Evolutionary conservation across 805 yeast genomes (phyloP), one percentile per base, ranked within the genome.

Genomic region (Cyberlindnera nakhonratchasimensis): DNA sequence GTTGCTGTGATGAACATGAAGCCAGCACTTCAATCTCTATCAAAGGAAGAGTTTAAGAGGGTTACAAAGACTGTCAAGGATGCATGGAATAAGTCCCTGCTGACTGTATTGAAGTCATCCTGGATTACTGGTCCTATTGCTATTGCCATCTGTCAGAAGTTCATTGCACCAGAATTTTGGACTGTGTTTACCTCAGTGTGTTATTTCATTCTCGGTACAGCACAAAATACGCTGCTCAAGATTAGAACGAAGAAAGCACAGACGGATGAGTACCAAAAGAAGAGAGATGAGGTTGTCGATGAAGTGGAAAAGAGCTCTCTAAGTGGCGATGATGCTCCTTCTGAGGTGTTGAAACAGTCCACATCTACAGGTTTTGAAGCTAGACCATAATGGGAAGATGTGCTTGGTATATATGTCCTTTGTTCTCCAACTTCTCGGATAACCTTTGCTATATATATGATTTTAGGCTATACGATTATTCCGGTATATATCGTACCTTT

Each of bases 121-220:
- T 70, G 79, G 64, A 49, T 72, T n/a, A 72, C 82, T 4, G 72
- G 78, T 28, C 72, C 77, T 11, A 52, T 74, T 3, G 71, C 79
- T 5, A 61, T 79, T 54, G 51, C 72, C 1, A 45, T 78, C 23
- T 84, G 86, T 5, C 88, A 81, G 55, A 73, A 66, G 39, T 77
- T 69, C 47, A 50, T 81, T 11, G 65, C 70, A 8, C 81, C 82
- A 2, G 77, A 79, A 52, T 62, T 73, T 23, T 81, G 88, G 88
- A 80, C 77, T 10, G 77, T 77, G 3, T 80, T 79, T 56, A 79
- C 79, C 62, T 74, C 72, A 50, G 48, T 76, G 24, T 74, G 80
- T 18, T 79, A 73, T 53, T 80, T 80, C 49, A 55, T 80, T 5
- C 62, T 80, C 43, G 85, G 85, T 1, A 80, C 86, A 2, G 69